phyloP scores from a whole-genome alignment of 1,284 basidiomycete species.

The Ceratobasidium sp. region DNA sequence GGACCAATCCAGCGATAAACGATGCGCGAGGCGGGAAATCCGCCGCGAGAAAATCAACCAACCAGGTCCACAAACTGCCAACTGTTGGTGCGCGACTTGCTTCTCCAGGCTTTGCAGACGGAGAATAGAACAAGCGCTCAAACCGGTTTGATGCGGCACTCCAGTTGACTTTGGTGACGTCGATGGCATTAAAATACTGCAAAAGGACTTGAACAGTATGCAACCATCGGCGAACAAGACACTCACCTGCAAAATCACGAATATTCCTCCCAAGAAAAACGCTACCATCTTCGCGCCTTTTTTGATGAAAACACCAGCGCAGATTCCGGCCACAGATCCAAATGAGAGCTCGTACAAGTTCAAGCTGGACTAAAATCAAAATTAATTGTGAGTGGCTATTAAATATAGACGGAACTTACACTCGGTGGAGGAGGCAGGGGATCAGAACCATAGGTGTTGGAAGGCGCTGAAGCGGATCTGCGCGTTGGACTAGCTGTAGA shows the following conservation, averaged over 20 bases:
- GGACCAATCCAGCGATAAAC: constrained; percentile 76
- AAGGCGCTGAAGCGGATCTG: no score
- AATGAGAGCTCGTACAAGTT: constrained; percentile 88
- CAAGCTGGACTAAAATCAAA: constrained; percentile 76
- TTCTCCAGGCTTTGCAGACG: constrained; percentile 63
- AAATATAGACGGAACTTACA: constrained; percentile 5
- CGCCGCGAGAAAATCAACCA: constrained; percentile 89
- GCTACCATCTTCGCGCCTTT: constrained; percentile 90
- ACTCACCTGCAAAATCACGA: constrained; percentile 86
- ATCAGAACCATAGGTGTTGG: constrained; percentile 5
- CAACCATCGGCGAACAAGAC: constrained; percentile 20
- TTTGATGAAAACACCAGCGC: constrained; percentile 93
- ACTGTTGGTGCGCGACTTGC: constrained; percentile 71
- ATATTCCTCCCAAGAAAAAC: constrained; percentile 86
- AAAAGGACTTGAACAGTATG: constrained; percentile 33
- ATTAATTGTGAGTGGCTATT: constrained; percentile 55
- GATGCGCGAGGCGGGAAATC: constrained; percentile 91
- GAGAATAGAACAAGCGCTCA: constrained; percentile 78
- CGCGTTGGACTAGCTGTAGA: no score
- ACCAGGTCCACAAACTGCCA: constrained; percentile 75
- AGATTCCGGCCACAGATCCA: constrained; percentile 88
- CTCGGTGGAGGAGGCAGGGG: constrained; percentile 33
- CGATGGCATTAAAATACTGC: constrained; percentile 81
- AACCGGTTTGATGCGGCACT: constrained; percentile 67
- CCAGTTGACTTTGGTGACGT: constrained; percentile 88